phyloP scores from a whole-genome alignment of 2,329 filamentous ascomycete species.

The Phialophora tarda region DNA sequence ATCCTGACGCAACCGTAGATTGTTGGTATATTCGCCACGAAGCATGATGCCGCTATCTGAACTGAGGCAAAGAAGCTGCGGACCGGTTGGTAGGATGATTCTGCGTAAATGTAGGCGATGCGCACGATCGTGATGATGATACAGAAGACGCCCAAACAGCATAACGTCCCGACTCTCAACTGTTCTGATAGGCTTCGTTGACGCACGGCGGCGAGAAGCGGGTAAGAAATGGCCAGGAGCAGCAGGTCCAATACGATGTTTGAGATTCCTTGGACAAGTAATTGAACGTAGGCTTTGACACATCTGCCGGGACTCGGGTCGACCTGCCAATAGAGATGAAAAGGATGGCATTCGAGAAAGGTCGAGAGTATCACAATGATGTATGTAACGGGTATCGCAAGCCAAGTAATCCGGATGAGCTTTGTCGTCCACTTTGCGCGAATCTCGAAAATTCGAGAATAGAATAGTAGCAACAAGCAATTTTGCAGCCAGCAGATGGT shows the following conservation, averaged over 20 bases:
- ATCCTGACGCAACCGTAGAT: conserved; percentile 40
- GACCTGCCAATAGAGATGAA: conserved; percentile 64
- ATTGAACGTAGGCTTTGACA: conserved; percentile 44
- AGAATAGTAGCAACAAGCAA: conserved; percentile 40
- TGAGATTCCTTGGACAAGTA: conserved; percentile 44
- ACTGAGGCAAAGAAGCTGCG: conserved; percentile 49
- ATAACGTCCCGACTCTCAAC: conserved; percentile 44
- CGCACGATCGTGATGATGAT: conserved; percentile 50
- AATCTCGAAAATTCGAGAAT: conserved; percentile 36
- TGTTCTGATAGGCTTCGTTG: conserved; percentile 41
- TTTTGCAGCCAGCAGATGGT: conserved; percentile 41
- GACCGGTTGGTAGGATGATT: conserved; percentile 46
- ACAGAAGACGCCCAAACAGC: conserved; percentile 50
- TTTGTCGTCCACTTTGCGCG: conserved; percentile 34
- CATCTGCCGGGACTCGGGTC: conserved; percentile 50
- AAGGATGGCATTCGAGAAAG: conserved; percentile 52
- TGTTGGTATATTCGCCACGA: conserved; percentile 50
- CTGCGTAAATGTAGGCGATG: conserved; percentile 47
- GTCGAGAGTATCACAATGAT: conserved; percentile 44
- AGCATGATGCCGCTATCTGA: conserved; percentile 45
- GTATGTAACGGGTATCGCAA: conserved; percentile 44
- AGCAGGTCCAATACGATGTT: conserved; percentile 46
- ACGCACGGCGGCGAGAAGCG: conserved; percentile 39
- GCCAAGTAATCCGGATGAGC: conserved; percentile 41
- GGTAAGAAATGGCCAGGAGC: conserved; percentile 43